Percentiles rank a stretch among this genome's conserved stretches.
Conservation (phyloP, 192 early-diverging fungal species). For the Backusella australiensis region DNA sequence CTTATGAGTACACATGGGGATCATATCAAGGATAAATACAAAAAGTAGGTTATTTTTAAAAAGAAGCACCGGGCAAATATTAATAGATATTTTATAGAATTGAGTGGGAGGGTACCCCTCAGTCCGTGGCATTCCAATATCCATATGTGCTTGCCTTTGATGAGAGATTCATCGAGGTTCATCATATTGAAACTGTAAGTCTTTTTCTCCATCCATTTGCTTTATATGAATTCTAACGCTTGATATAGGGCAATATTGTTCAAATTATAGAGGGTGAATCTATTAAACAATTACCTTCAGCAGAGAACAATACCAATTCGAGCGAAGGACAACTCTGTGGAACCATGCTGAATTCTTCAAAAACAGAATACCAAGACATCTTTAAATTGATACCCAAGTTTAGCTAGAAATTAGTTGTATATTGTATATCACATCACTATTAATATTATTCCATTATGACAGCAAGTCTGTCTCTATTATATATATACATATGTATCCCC, state of each 20-base stretch:
- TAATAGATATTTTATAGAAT: not conserved
- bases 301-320: conserved; percentile 5
- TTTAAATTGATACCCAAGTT: conserved; percentile 11
- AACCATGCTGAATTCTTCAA: conserved; percentile 17
- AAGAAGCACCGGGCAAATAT: not conserved
- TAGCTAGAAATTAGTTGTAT: not conserved
- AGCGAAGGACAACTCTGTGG: not conserved
- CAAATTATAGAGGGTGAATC: conserved; percentile 22
- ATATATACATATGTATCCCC: not conserved
- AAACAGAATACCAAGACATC: conserved; percentile 24
- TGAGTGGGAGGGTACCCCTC: conserved; percentile 85
- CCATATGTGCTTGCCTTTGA: conserved; percentile 94
- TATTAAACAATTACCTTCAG: conserved; percentile 13
- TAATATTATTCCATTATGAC: not conserved
- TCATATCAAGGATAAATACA: not conserved
- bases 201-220: not conserved
- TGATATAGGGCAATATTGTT: conserved; percentile 14
- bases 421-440: not conserved
- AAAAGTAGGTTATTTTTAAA: not conserved
- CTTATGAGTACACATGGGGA: conserved; percentile 69
- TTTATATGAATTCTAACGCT: not conserved
- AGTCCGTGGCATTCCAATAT: conserved; percentile 68
- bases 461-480: not conserved
- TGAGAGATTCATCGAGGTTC: conserved; percentile 85
- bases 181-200: conserved; percentile 71